Base-by-base conservation (phyloP, 2,329 filamentous ascomycete species). In the Botryotinia calthae region DNA sequence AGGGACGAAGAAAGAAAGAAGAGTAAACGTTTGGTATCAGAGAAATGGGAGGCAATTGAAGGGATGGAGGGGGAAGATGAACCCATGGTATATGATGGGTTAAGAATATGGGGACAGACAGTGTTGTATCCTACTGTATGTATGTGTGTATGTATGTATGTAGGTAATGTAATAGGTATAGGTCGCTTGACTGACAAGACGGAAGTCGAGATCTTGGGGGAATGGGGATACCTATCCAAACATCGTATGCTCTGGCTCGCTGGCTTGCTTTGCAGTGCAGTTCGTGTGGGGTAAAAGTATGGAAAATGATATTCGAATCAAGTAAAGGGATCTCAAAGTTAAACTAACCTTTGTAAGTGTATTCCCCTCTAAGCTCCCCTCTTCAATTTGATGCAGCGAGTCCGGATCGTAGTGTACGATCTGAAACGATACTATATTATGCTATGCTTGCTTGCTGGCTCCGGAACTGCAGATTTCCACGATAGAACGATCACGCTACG, bases 261-360 rank as follows among this genome's bases (percentile, higher is more conserved):
- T 67, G 62, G 62, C 62, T 67, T 67, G 64, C 63, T 51, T 54
- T 67, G 64, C 65, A 56, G 48, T 66, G 64, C 46, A 68, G 65
- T 68, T 56, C 18, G 48, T 68, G 48, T 68, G 65, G 48, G n/a
- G 65, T 68, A 68, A 28, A 40, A 25, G n/a, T 67, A n/a, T 34
- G 46, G 51, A 56, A 54, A 67, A 54, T 67, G 64, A 67, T 67
- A 54, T 40, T 54, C 64, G 46, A 42, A 67, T 67, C 64, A 56
- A 56, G 31, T 31, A 48, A 68, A 56, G 51, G 42, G 65, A 56
- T 56, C 48, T 68, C 51, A 42, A 56, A 68, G 65, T 56, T 31
- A 42, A 67, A 68, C 65, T 68, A 56, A 68, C 65, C 65, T 68
- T 68, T 56, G 48, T 56, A 42, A 67, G 65, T 67, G 34, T 67